Conservation (phyloP, 2,329 filamentous ascomycete species). For the Exophiala oligosperma region DNA sequence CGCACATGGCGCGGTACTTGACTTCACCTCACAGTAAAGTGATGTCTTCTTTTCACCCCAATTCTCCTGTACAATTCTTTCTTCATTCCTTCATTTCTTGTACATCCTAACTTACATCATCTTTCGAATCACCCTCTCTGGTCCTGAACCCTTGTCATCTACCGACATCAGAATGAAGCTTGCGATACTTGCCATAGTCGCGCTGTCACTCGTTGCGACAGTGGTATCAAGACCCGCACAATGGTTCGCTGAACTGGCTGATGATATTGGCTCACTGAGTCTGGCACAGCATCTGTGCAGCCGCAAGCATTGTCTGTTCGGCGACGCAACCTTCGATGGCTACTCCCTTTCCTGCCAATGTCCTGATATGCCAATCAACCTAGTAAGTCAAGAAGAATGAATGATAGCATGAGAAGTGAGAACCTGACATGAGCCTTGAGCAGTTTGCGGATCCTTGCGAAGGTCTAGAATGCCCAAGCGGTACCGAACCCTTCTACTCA, state of each 20-base stretch:
- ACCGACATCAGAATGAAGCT: not conserved
- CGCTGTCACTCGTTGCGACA: slow-evolving; percentile 1
- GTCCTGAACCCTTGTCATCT: not conserved
- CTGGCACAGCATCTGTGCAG: slow-evolving; percentile 13
- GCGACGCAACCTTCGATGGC: slow-evolving; percentile 7
- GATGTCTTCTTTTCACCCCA: not conserved
- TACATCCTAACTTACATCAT: not conserved
- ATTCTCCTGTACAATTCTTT: not conserved
- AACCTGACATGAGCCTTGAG: not conserved
- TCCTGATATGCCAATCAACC: slow-evolving; percentile 4
- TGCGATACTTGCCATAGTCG: slow-evolving; percentile 5
- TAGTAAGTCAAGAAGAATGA: slow-evolving; percentile 6
- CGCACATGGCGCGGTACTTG: not conserved
- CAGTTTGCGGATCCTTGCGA: slow-evolving; percentile 16
- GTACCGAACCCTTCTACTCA: slow-evolving; percentile 17
- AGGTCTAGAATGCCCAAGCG: slow-evolving; percentile 4
- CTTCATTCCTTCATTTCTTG: not conserved
- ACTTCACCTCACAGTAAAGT: not conserved
- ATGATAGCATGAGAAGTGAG: not conserved
- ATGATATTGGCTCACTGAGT: not conserved
- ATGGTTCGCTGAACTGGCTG: not conserved
- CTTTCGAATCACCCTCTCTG: not conserved
- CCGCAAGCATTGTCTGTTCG: slow-evolving; percentile 15
- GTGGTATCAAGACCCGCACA: slow-evolving; percentile 14
- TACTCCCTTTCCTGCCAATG: slow-evolving; percentile 12